Evolutionary conservation across 2,329 filamentous ascomycete genomes (phyloP).

Genomic region (Sporothrix brasiliensis): DNA sequence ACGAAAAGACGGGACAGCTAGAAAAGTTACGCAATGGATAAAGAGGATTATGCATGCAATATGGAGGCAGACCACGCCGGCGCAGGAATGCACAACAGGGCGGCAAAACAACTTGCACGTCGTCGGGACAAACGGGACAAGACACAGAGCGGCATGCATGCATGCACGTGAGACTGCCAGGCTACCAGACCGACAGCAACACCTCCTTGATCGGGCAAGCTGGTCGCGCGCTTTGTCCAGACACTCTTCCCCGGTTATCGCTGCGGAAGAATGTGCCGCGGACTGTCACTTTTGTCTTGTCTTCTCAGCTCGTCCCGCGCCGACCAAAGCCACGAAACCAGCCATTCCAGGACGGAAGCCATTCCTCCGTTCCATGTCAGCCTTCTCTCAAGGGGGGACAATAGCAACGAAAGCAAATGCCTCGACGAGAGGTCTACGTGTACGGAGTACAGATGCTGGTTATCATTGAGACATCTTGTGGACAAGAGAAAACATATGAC

Average conservation of each 20-base stretch:
- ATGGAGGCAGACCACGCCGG: background rate
- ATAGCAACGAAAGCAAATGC: background rate
- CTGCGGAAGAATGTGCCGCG: background rate
- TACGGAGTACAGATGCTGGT: background rate
- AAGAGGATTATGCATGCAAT: background rate
- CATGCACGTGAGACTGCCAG: too few relatives aligned
- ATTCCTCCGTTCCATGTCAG: background rate
- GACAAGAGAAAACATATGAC: conserved; percentile 8
- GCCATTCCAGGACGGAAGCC: background rate
- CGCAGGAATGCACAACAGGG: conserved; percentile 9
- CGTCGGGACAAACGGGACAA: background rate
- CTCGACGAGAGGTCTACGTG: too few relatives aligned
- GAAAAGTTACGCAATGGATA: background rate
- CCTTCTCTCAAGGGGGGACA: background rate
- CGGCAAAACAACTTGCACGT: conserved; percentile 9
- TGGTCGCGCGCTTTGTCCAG: background rate
- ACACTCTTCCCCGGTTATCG: too few relatives aligned
- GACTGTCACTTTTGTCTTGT: background rate
- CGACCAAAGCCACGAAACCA: background rate
- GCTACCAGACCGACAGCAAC: background rate
- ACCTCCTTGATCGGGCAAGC: conserved; percentile 16
- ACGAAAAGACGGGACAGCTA: background rate
- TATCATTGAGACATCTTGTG: too few relatives aligned
- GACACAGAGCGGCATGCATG: background rate
- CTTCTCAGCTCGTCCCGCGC: conserved; percentile 3